A percentile compares a stretch with the other conserved stretches of the same genome.
phyloP scores from a whole-genome alignment of 768 basidiomycete species.

The Strobilomyces echinocephalus region DNA sequence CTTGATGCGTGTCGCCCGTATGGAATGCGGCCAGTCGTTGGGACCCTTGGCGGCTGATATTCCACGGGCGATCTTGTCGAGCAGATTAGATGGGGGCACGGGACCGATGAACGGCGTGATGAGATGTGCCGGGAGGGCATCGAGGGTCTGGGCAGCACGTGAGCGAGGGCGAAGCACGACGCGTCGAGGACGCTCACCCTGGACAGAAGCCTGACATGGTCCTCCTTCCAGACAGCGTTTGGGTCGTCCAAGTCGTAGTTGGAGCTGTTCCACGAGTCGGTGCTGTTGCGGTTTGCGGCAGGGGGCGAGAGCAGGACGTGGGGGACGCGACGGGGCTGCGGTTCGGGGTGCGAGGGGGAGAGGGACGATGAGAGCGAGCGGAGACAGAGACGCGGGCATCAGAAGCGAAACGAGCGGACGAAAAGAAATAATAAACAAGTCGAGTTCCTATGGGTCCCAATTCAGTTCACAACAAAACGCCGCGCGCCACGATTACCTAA shows the following conservation, averaged over 20 bases:
- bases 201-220: constrained; percentile 62
- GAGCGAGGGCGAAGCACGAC: not conserved
- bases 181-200: constrained; percentile 42
- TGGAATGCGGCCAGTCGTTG: constrained; percentile 76
- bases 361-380: constrained; percentile 59
- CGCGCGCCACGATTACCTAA: too few relatives aligned
- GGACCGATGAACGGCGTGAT: constrained; percentile 83
- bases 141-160: constrained; percentile 51
- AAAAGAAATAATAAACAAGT: not conserved
- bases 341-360: constrained; percentile 61
- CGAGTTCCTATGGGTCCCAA: too few relatives aligned
- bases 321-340: constrained; percentile 49
- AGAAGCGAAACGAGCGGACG: constrained; percentile 39
- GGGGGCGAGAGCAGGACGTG: constrained; percentile 46
- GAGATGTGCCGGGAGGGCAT: constrained; percentile 78
- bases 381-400: constrained; percentile 43
- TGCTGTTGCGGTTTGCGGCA: constrained; percentile 53
- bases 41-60: constrained; percentile 72
- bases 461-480: too few relatives aligned
- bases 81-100: constrained; percentile 78
- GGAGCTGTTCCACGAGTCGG: constrained; percentile 83
- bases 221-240: constrained; percentile 69
- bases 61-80: constrained; percentile 81
- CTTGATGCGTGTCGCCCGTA: constrained; percentile 77
- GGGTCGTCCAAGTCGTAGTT: constrained; percentile 59